Conservation (phyloP, 1,139 yeast genomes). For the Scheffersomyces segobiensis region DNA sequence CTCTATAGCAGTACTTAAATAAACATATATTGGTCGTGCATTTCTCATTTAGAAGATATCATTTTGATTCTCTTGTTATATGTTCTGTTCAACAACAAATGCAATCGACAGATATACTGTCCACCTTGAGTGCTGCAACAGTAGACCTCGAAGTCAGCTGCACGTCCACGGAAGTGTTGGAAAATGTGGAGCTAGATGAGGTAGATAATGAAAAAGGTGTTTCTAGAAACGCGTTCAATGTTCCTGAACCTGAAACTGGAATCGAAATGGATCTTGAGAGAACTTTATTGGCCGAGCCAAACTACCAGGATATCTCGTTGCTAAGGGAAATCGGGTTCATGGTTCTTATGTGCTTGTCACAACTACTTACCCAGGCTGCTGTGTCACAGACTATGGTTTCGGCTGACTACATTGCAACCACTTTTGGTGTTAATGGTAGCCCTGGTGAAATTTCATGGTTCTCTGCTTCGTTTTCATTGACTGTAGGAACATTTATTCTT, state of each 20-base stretch:
- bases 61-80: no score
- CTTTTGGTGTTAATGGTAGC: constrained; percentile 32
- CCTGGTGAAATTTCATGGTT: constrained; percentile 59
- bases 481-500: constrained; percentile 64
- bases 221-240: neutral
- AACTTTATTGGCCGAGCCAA: constrained; percentile 3
- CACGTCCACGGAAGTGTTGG: neutral
- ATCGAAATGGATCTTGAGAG: neutral
- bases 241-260: neutral
- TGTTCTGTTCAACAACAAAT: neutral
- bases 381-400: constrained; percentile 48
- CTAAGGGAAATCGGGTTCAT: constrained; percentile 22
- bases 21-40: neutral
- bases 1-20: neutral
- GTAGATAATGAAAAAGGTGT: neutral
- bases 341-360: constrained; percentile 38
- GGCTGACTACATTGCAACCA: constrained; percentile 31
- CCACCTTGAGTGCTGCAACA: neutral
- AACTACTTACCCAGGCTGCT: constrained; percentile 51
- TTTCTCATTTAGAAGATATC: neutral
- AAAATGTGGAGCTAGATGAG: neutral
- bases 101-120: neutral
- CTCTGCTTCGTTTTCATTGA: constrained; percentile 56
- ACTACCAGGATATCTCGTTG: constrained; percentile 16
- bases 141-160: neutral